Evolutionary conservation across 768 basidiomycete genomes (phyloP).

Genomic region (Kockovaella imperatae): DNA sequence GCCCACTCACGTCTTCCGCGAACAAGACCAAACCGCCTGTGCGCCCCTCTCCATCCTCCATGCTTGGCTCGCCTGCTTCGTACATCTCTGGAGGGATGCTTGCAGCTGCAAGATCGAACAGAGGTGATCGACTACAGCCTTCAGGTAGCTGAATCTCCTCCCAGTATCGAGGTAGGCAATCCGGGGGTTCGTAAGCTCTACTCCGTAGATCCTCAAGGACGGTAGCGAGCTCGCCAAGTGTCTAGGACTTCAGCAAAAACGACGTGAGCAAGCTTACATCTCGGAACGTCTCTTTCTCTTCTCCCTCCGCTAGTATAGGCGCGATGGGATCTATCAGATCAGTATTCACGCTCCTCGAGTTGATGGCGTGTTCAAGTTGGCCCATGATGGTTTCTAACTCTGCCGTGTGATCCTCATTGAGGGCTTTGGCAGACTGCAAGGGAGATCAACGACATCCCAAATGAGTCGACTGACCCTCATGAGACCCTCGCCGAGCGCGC

Average conservation of each 20-base stretch:
- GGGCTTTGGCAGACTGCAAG: conserved; percentile 58
- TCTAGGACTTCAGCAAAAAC: conserved; percentile 46
- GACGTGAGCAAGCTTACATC: conserved; percentile 11
- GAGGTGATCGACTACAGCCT: conserved; percentile 9
- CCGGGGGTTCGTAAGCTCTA: conserved; percentile 53
- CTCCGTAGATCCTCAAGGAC: conserved; percentile 56
- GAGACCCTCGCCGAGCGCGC: conserved; percentile 40
- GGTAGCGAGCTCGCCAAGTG: conserved; percentile 62
- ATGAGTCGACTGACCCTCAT: conserved; percentile 29
- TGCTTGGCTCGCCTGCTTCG: conserved; percentile 21
- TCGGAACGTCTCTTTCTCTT: conserved; percentile 7
- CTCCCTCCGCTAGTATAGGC: conserved; percentile 6
- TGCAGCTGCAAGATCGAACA: conserved; percentile 17
- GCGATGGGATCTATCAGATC: conserved; percentile 59
- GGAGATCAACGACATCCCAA: conserved; percentile 1
- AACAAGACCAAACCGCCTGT: conserved; percentile 28
- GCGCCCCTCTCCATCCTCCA: conserved; percentile 36
- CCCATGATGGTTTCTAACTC: conserved; percentile 62
- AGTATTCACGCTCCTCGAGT: conserved; percentile 55
- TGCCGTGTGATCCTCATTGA: conserved; percentile 58
- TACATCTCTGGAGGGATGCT: conserved; percentile 40
- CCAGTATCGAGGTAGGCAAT: conserved; percentile 48
- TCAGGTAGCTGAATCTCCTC: conserved; percentile 10
- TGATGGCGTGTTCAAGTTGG: conserved; percentile 60
- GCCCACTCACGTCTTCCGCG: conserved; percentile 30